These are phyloP conservation scores for Aspergillus baeticus DNA, from an alignment of 495 filamentous ascomycete species.

Conservation along the genomic window DNA sequence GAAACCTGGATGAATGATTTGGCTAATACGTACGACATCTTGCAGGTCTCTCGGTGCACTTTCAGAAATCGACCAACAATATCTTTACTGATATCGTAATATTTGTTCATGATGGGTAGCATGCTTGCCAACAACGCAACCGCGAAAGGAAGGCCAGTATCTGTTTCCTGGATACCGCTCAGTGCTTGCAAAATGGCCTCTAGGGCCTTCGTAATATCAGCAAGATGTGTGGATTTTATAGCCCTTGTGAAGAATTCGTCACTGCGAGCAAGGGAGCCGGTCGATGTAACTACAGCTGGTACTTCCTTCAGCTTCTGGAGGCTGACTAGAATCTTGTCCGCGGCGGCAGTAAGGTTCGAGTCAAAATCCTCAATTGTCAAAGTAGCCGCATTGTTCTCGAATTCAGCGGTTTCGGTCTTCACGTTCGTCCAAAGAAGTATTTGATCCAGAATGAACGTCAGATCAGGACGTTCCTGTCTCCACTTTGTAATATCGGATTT, in stretches of 20 bases:
- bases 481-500: slow-evolving; percentile 40
- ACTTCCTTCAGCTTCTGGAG: slow-evolving; percentile 68
- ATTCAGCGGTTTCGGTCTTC: slow-evolving; percentile 13
- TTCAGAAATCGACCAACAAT: slow-evolving; percentile 50
- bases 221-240: slow-evolving; percentile 57
- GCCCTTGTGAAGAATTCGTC: slow-evolving; percentile 54
- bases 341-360: slow-evolving; percentile 52
- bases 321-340: slow-evolving; percentile 68
- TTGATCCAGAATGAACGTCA: slow-evolving; percentile 64
- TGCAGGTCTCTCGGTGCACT: slow-evolving; percentile 67
- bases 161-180: slow-evolving; percentile 46
- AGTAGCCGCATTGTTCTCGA: slow-evolving; percentile 13
- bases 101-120: slow-evolving; percentile 73
- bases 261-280: slow-evolving; percentile 61
- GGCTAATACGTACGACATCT: slow-evolving; percentile 69
- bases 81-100: slow-evolving; percentile 56
- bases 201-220: slow-evolving; percentile 53
- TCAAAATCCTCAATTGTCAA: slow-evolving; percentile 48
- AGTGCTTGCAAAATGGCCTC: slow-evolving; percentile 49
- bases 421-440: slow-evolving; percentile 47
- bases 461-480: slow-evolving; percentile 48
- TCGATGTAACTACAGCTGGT: slow-evolving; percentile 55
- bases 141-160: slow-evolving; percentile 42
- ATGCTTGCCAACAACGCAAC: slow-evolving; percentile 64
- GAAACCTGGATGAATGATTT: slow-evolving; percentile 74